These are phyloP conservation scores for Pythium dissimile DNA, from an alignment of 352 stramenopile species.

Conservation along the genomic window DNA sequence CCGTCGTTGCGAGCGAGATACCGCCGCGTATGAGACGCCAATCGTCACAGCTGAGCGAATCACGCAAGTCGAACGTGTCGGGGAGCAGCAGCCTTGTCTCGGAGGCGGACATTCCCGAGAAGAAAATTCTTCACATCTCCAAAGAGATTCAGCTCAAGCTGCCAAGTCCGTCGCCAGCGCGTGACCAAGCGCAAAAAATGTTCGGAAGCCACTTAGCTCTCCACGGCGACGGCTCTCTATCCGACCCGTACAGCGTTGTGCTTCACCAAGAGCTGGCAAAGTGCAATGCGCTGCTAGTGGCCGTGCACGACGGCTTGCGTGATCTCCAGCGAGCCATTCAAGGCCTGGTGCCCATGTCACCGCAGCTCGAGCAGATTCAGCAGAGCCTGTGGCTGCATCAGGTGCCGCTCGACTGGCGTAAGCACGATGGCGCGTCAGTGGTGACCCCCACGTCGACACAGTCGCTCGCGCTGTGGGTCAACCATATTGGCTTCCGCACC, in stretches of 20 bases:
- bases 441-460: constrained; percentile 28
- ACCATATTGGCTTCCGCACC: constrained; percentile 47
- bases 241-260: constrained; percentile 60
- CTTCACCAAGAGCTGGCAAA: constrained; percentile 59
- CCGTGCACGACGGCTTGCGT: constrained; percentile 35
- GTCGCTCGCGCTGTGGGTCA: constrained; percentile 53
- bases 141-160: constrained; percentile 24
- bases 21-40: not conserved
- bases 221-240: not conserved
- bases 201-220: not conserved
- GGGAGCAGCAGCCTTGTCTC: not conserved
- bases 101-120: not conserved
- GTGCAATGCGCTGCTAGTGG: constrained; percentile 42
- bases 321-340: constrained; percentile 58
- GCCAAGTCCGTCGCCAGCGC: not conserved
- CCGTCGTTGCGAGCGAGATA: not conserved
- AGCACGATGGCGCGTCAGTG: constrained; percentile 29
- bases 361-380: constrained; percentile 46
- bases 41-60: constrained; percentile 1
- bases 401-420: constrained; percentile 56
- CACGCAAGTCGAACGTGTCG: not conserved
- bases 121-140: constrained; percentile 6
- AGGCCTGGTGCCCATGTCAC: constrained; percentile 55
- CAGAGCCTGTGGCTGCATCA: constrained; percentile 45
- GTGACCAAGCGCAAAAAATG: not conserved